Base-by-base conservation (phyloP, 805 yeast species). In the Pichia phayaonensis region DNA sequence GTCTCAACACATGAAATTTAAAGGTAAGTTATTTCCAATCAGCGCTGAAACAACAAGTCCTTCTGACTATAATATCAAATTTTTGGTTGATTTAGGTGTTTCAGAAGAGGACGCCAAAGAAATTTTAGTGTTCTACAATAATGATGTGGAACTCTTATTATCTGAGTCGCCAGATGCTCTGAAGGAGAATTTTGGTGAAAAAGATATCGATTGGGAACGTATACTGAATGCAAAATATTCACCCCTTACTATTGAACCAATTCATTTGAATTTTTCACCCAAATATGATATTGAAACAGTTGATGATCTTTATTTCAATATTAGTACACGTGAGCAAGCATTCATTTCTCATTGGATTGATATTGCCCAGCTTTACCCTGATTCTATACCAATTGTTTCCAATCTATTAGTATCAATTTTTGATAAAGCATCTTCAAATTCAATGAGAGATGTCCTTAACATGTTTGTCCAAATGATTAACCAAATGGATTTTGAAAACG, bases 341-440 rank as follows among this genome's bases (percentile, higher is more conserved):
- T 60, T 77, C 36, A 60, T 74, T 38, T 74, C 72, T 40, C 69
- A 70, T 39, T 67, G 76, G 61, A 67, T 77, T 20, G 60, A 67
- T 23, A 62, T 77, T 8, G 65, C 73, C 2, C 79, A 77, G 34
- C 47, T 67, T 4, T 74, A 67, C 51, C 80, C 81, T 4, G 67
- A 63, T 29, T 54, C 47, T 7, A 46, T 43, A 13, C 51, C 55
- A 31, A 55, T 60, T 13, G 66, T 77, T 41, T 65, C 79, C 0
- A 72, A 71, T 26, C 67, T 76, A 34, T 57, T 75, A 31, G 54
- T 58, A 16, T 60, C 60, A 44, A 70, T 68, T 31, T 74, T 63
- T 57, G 60, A 52, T 48, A 65, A 64, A 16, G 60, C 59, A 34
- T 69, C 58, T 53, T 64, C 59, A 48, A 74, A 51, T 50, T 60